Conservation (phyloP, 2,329 filamentous ascomycete species). For the Curvularia sp. region DNA sequence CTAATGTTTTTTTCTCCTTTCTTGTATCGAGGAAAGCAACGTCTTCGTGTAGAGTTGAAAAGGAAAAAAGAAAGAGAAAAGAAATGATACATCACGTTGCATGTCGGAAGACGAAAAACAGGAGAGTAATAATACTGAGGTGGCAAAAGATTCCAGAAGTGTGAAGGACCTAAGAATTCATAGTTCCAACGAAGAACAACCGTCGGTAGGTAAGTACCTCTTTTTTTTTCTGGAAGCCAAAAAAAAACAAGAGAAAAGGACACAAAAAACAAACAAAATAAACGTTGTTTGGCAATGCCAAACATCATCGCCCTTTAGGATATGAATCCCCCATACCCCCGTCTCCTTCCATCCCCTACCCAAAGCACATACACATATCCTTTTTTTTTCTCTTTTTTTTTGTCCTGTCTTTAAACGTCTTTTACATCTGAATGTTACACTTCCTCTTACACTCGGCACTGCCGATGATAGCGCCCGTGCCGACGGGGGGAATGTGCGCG, state of each 20-base stretch:
- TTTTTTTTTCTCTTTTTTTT: neutral
- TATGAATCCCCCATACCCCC: too few relatives aligned
- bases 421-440: conserved; percentile 36
- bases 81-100: neutral
- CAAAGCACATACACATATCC: neutral
- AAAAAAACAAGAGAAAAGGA: too few relatives aligned
- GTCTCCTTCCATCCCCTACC: neutral
- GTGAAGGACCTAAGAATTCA: neutral
- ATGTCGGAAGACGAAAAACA: neutral
- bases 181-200: too few relatives aligned
- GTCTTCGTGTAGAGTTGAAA: neutral
- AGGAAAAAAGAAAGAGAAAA: neutral
- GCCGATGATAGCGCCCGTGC: conserved; percentile 55
- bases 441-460: conserved; percentile 51
- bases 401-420: too few relatives aligned
- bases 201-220: too few relatives aligned
- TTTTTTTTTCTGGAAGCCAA: too few relatives aligned
- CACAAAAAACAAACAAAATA: too few relatives aligned
- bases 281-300: too few relatives aligned
- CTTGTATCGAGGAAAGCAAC: neutral
- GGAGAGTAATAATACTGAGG: neutral
- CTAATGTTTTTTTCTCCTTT: neutral
- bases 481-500: conserved; percentile 48
- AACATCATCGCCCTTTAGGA: too few relatives aligned
- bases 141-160: neutral